Conservation (phyloP, 495 filamentous ascomycete genomes). For the Clohesyomyces aquaticus region DNA sequence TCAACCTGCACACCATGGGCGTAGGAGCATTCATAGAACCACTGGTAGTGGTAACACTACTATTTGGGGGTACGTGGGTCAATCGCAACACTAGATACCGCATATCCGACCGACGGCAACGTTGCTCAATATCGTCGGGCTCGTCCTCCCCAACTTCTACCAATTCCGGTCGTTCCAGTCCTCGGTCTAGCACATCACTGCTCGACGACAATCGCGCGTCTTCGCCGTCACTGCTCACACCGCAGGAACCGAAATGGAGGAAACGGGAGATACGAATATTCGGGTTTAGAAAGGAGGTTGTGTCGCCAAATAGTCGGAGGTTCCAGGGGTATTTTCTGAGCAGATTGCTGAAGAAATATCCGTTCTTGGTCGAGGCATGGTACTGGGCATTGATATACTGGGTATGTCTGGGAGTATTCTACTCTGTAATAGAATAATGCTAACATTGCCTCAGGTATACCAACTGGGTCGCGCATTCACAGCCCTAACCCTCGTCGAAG, state of each 20-base stretch:
- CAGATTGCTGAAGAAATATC: slow-evolving; percentile 66
- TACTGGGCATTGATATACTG: slow-evolving; percentile 77
- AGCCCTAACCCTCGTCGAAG: slow-evolving; percentile 61
- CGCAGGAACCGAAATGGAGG: slow-evolving; percentile 49
- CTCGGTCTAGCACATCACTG: slow-evolving; percentile 22
- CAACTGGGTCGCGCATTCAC: slow-evolving; percentile 67
- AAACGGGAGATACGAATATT: slow-evolving; percentile 51
- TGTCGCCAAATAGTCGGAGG: slow-evolving; percentile 58
- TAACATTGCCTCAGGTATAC: slow-evolving; percentile 54
- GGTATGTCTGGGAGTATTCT: too few relatives aligned
- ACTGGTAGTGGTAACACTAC: slow-evolving; percentile 57
- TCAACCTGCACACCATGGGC: slow-evolving; percentile 50
- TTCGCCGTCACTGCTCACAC: slow-evolving; percentile 43
- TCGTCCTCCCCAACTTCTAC: slow-evolving; percentile 26
- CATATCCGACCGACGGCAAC: slow-evolving; percentile 23
- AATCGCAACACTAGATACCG: slow-evolving; percentile 50
- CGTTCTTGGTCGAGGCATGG: slow-evolving; percentile 79
- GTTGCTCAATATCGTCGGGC: slow-evolving; percentile 3
- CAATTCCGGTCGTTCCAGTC: slow-evolving; percentile 34
- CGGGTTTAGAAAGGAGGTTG: slow-evolving; percentile 47
- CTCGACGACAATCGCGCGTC: slow-evolving; percentile 18
- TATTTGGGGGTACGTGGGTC: slow-evolving; percentile 65
- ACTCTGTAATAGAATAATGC: too few relatives aligned
- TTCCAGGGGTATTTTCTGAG: slow-evolving; percentile 60
- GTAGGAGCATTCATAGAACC: slow-evolving; percentile 58